Conservation (phyloP, 2,329 filamentous ascomycete species). For the Penicillium polonicum region DNA sequence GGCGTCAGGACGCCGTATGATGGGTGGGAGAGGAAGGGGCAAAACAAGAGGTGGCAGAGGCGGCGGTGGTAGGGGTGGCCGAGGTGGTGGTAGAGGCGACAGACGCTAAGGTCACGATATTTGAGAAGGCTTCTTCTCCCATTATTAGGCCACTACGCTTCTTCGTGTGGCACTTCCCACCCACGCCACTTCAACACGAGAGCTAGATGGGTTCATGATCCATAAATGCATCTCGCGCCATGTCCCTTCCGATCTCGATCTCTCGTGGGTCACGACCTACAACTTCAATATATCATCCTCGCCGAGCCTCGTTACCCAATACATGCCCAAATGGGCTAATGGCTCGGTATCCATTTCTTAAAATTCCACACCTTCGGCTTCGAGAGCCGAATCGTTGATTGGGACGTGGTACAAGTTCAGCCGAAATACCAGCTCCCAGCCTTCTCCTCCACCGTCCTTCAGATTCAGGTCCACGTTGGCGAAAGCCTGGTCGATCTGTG, state of each 20-base stretch:
- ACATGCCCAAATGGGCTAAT: slow-evolving; percentile 55
- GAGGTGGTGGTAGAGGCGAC: slow-evolving; percentile 19
- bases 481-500: slow-evolving; percentile 55
- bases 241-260: not conserved
- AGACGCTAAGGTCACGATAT: slow-evolving; percentile 3
- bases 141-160: not conserved
- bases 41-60: slow-evolving; percentile 24
- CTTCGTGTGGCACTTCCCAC: not conserved
- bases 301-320: slow-evolving; percentile 52
- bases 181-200: not conserved
- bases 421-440: slow-evolving; percentile 49
- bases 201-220: not conserved
- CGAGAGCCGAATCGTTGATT: slow-evolving; percentile 41
- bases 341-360: slow-evolving; percentile 52
- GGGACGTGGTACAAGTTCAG: slow-evolving; percentile 50
- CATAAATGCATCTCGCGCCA: not conserved
- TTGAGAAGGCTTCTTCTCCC: not conserved
- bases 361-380: slow-evolving; percentile 50
- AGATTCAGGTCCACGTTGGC: slow-evolving; percentile 56
- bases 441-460: slow-evolving; percentile 54
- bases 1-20: slow-evolving; percentile 13
- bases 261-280: slow-evolving; percentile 43
- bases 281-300: slow-evolving; percentile 58
- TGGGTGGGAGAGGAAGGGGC: slow-evolving; percentile 22
- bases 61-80: slow-evolving; percentile 9